Conservation (phyloP, 495 filamentous ascomycete species). For the Talaromyces nanjingensis region DNA sequence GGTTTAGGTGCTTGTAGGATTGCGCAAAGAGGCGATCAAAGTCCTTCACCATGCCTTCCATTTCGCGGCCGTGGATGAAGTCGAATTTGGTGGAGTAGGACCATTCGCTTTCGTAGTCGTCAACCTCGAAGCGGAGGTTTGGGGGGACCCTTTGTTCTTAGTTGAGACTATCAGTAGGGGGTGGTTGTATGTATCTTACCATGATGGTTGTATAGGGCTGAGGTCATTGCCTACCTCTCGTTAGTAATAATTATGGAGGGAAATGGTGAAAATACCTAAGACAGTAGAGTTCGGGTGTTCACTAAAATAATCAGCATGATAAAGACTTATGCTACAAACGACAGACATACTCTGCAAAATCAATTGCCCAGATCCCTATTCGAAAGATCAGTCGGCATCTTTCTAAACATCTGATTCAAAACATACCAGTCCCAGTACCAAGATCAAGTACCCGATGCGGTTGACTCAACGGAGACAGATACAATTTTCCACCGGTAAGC, state of each 20-base stretch:
- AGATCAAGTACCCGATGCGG: constrained; percentile 59
- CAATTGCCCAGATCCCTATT: constrained; percentile 59
- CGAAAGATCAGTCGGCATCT: constrained; percentile 14
- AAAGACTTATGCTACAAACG: background rate
- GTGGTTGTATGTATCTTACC: constrained; percentile 12
- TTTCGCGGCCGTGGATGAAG: constrained; percentile 25
- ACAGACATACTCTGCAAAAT: constrained; percentile 31
- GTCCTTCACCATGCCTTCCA: constrained; percentile 23
- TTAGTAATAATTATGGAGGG: background rate
- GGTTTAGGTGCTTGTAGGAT: constrained; percentile 19
- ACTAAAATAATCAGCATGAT: constrained; percentile 11
- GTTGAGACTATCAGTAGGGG: background rate
- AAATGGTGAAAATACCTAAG: constrained; percentile 42
- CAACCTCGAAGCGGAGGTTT: constrained; percentile 21
- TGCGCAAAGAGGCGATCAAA: constrained; percentile 17
- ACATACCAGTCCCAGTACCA: constrained; percentile 51
- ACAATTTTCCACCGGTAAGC: constrained; percentile 49
- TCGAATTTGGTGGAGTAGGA: constrained; percentile 16
- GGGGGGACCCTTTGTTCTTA: constrained; percentile 17
- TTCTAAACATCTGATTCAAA: background rate
- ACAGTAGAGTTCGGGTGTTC: constrained; percentile 48
- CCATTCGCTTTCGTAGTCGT: constrained; percentile 24
- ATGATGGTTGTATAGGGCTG: constrained; percentile 38
- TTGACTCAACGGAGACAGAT: constrained; percentile 52
- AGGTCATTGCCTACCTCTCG: constrained; percentile 30